Percentiles rank a stretch among this genome's conserved stretches.
phyloP scores from a whole-genome alignment of 805 yeast genomes.

The Ogataea trehaloabstinens region DNA sequence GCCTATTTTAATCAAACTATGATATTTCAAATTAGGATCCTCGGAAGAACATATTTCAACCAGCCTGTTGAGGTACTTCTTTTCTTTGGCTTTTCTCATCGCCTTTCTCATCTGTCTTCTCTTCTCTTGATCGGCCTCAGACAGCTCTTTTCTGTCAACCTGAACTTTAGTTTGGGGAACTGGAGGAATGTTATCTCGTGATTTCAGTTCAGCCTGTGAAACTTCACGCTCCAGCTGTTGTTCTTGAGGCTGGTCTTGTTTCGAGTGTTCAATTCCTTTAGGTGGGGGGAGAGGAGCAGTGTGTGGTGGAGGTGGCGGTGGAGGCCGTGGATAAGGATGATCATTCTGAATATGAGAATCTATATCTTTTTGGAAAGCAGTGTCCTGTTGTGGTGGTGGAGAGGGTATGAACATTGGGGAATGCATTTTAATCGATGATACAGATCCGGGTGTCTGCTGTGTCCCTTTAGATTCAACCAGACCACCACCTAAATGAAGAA shows the following conservation, averaged over 20 bases:
- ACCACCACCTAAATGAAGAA: conserved; percentile 18
- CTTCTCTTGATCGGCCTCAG: conserved; percentile 54
- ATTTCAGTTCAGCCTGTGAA: not conserved
- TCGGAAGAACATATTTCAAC: conserved; percentile 77
- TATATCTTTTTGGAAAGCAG: not conserved
- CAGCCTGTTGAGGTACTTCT: conserved; percentile 67
- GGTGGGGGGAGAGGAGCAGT: not conserved
- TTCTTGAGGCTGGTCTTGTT: not conserved
- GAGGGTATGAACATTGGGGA: not conserved
- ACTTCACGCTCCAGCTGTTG: not conserved
- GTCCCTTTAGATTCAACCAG: not conserved
- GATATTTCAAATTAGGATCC: conserved; percentile 73
- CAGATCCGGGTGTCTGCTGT: not conserved
- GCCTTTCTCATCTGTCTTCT: conserved; percentile 57
- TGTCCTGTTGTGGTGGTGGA: not conserved
- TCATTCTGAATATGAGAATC: not conserved
- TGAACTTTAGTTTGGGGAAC: conserved; percentile 26
- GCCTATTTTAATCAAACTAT: conserved; percentile 78
- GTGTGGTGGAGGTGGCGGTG: conserved; percentile 5
- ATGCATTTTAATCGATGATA: no score
- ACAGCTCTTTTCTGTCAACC: conserved; percentile 32
- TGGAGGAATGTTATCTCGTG: conserved; percentile 28
- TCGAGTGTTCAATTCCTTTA: not conserved
- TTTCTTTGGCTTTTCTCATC: conserved; percentile 69
- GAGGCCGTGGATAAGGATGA: conserved; percentile 3